Evolutionary conservation across 1,284 basidiomycete genomes (phyloP).

Genomic region (Cryptococcus wingfieldii): DNA sequence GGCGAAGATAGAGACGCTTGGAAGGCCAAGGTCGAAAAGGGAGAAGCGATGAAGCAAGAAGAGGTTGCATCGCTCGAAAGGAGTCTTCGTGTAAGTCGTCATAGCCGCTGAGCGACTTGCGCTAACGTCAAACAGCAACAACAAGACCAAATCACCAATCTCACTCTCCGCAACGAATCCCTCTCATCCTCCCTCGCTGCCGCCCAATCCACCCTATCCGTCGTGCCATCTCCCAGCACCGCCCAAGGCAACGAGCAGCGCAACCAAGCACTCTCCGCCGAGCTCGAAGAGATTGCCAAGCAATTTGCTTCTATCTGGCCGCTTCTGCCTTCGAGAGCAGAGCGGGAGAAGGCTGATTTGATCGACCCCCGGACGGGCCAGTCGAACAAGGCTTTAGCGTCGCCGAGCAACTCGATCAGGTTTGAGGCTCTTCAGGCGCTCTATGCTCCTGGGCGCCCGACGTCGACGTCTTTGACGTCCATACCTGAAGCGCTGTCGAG

Average conservation of each 20-base stretch:
- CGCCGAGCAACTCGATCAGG: conserved; percentile 49
- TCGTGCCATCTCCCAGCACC: conserved; percentile 17
- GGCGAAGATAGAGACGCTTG: conserved; percentile 55
- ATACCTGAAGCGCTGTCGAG: conserved; percentile 69
- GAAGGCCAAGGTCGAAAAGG: conserved; percentile 57
- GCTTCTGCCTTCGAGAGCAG: conserved; percentile 70
- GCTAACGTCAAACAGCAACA: conserved; percentile 29
- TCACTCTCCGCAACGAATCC: conserved; percentile 33
- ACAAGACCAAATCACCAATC: conserved; percentile 39
- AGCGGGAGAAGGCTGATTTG: conserved; percentile 62
- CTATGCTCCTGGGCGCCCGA: conserved; percentile 23
- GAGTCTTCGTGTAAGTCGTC: conserved; percentile 51
- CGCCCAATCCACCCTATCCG: conserved; percentile 27
- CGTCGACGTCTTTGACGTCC: conserved; percentile 30
- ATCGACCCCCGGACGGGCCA: conserved; percentile 55
- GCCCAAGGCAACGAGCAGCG: conserved; percentile 27
- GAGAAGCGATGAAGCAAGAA: conserved; percentile 51
- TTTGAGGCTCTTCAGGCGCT: conserved; percentile 45
- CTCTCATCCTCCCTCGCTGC: conserved; percentile 32
- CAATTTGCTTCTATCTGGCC: conserved; percentile 71
- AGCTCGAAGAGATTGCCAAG: conserved; percentile 59
- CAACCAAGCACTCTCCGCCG: conserved; percentile 39
- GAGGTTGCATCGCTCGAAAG: conserved; percentile 56
- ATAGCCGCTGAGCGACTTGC: neutral
- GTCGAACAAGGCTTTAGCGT: conserved; percentile 44